These are phyloP conservation scores for Yamadazyma jaroonii DNA, from an alignment of 1,139 yeast species.

Conservation along the genomic window DNA sequence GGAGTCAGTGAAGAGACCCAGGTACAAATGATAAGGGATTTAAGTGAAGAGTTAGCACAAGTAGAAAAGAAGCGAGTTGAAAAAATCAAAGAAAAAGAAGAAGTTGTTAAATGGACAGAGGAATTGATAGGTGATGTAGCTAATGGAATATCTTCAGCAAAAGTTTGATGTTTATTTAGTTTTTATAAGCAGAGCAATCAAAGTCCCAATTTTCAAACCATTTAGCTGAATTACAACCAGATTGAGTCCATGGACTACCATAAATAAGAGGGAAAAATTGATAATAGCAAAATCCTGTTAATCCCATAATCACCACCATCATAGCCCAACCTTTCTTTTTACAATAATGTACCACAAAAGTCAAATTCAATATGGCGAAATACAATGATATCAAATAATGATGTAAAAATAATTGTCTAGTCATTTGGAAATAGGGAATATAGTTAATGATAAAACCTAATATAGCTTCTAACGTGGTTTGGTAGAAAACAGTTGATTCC, in stretches of 20 bases:
- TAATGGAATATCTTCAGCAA: slow-evolving; percentile 41
- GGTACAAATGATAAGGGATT: slow-evolving; percentile 55
- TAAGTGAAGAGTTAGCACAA: slow-evolving; percentile 60
- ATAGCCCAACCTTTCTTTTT: slow-evolving; percentile 17
- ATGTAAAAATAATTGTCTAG: slow-evolving; percentile 34
- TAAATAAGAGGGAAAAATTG: slow-evolving; percentile 31
- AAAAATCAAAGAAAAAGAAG: slow-evolving; percentile 66
- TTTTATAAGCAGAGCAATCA: slow-evolving; percentile 24
- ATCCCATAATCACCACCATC: slow-evolving; percentile 15
- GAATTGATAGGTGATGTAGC: slow-evolving; percentile 63
- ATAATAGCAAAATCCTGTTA: slow-evolving; percentile 18
- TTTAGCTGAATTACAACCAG: slow-evolving; percentile 23
- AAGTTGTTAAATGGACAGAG: slow-evolving; percentile 63
- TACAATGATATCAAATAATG: slow-evolving; percentile 39
- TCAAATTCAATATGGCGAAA: slow-evolving; percentile 30
- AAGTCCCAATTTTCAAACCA: slow-evolving; percentile 39
- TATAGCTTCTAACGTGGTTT: slow-evolving; percentile 22
- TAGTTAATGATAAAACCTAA: slow-evolving; percentile 38
- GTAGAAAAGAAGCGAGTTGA: slow-evolving; percentile 59
- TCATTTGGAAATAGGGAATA: slow-evolving; percentile 31
- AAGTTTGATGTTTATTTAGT: slow-evolving; percentile 1
- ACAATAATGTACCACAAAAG: slow-evolving; percentile 33
- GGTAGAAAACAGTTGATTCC: slow-evolving; percentile 18
- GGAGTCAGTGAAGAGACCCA: slow-evolving; percentile 82
- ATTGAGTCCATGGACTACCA: slow-evolving; percentile 32